A percentile compares a stretch with the other conserved stretches of the same genome.
These are phyloP conservation scores for Sphaerostilbella broomeana DNA, from an alignment of 2,329 filamentous ascomycete genomes.

Conservation along the genomic window DNA sequence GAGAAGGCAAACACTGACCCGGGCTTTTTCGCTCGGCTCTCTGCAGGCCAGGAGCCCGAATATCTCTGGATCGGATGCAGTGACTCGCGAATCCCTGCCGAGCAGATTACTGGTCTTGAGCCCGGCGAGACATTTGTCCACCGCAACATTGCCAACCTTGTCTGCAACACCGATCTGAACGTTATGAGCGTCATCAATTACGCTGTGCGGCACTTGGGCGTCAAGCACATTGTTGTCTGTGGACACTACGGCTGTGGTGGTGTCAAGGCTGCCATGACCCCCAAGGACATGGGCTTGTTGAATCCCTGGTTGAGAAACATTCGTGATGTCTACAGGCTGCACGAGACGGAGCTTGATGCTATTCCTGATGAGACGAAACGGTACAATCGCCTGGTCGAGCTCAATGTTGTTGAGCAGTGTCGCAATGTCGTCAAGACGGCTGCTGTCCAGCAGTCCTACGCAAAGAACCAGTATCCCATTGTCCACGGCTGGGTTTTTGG, in stretches of 20 bases:
- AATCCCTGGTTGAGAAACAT: constrained; percentile 73
- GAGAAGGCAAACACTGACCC: constrained; percentile 53
- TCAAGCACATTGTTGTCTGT: constrained; percentile 75
- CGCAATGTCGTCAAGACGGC: constrained; percentile 74
- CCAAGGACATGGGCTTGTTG: constrained; percentile 61
- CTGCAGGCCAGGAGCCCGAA: constrained; percentile 59
- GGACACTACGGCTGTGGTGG: constrained; percentile 74
- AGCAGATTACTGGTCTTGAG: constrained; percentile 72
- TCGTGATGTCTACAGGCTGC: constrained; percentile 64
- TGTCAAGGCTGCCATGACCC: constrained; percentile 67
- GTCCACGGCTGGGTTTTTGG: constrained; percentile 71
- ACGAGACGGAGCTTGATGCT: constrained; percentile 63
- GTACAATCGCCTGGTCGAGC: constrained; percentile 68
- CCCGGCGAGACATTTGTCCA: constrained; percentile 93
- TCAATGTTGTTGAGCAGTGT: constrained; percentile 75
- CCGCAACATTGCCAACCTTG: constrained; percentile 51
- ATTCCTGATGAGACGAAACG: constrained; percentile 53
- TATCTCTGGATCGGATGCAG: constrained; percentile 88
- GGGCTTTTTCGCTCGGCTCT: constrained; percentile 58
- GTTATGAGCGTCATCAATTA: constrained; percentile 80
- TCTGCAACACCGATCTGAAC: constrained; percentile 65
- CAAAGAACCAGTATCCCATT: constrained; percentile 56
- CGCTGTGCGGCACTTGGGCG: constrained; percentile 71
- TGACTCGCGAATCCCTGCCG: constrained; percentile 87
- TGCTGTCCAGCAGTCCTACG: constrained; percentile 66